These are phyloP conservation scores for Starmerella geochares DNA, from an alignment of 805 yeast genomes.

Conservation along the genomic window DNA sequence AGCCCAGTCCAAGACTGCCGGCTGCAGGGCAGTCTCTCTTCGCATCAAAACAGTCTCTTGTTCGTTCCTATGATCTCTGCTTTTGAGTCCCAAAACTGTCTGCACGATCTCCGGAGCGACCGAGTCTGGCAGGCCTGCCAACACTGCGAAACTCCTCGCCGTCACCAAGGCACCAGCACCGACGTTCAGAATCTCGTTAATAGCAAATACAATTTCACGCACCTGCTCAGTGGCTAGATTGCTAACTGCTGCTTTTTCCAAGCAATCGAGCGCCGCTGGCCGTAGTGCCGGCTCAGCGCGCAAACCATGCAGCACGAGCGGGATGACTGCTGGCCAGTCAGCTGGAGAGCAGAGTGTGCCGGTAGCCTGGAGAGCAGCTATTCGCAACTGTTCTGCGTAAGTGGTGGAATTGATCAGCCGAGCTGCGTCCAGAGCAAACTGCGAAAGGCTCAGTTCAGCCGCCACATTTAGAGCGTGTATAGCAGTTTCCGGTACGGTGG, in stretches of 20 bases:
- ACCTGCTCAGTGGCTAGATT: not conserved
- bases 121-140: not conserved
- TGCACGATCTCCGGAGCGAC: not conserved
- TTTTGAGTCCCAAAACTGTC: not conserved
- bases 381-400: conserved; percentile 1
- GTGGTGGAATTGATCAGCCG: not conserved
- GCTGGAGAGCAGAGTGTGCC: not conserved
- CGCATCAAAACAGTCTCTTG: not conserved
- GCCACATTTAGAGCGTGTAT: not conserved
- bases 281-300: conserved; percentile 5
- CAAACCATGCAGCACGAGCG: not conserved
- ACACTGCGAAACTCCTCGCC: not conserved
- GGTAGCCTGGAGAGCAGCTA: not conserved
- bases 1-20: conserved; percentile 14
- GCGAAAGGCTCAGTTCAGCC: not conserved
- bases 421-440: conserved; percentile 1
- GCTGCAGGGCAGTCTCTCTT: not conserved
- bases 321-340: not conserved
- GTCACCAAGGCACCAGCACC: not conserved
- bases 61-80: not conserved
- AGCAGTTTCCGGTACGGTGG: not conserved
- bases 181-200: conserved; percentile 3
- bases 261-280: conserved; percentile 1
- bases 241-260: not conserved
- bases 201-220: not conserved